These are phyloP conservation scores for Quercus berberidifolia DNA, from an alignment of 306 rosid species.

Conservation along the genomic window DNA sequence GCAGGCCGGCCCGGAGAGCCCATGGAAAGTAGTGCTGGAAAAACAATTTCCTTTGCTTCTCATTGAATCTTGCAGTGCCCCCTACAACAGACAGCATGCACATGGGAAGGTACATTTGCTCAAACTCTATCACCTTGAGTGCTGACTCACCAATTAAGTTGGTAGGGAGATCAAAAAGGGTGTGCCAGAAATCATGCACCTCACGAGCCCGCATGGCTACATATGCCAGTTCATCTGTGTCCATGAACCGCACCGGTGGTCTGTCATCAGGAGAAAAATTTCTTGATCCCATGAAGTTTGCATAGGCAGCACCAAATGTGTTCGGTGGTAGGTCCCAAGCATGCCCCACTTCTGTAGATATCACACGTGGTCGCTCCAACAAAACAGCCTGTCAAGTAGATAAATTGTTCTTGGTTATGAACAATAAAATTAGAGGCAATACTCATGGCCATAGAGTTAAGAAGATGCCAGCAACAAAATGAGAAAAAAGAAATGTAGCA, in stretches of 20 bases:
- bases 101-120: constrained; percentile 91
- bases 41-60: constrained; percentile 73
- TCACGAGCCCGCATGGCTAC: constrained; percentile 90
- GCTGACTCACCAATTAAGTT: constrained; percentile 92
- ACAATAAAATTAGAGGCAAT: not conserved
- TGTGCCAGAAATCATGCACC: constrained; percentile 96
- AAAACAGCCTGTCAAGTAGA: constrained; percentile 49
- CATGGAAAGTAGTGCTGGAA: constrained; percentile 84
- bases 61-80: constrained; percentile 69
- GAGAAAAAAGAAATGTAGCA: not conserved
- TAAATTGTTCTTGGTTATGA: not conserved
- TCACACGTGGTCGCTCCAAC: constrained; percentile 67
- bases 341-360: constrained; percentile 70
- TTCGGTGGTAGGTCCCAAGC: constrained; percentile 79
- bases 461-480: not conserved
- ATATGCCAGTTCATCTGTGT: constrained; percentile 73
- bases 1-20: constrained; percentile 80
- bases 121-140: constrained; percentile 80
- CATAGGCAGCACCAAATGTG: constrained; percentile 91
- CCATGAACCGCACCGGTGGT: constrained; percentile 92
- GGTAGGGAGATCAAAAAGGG: constrained; percentile 81
- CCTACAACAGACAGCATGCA: constrained; percentile 69
- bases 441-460: no score
- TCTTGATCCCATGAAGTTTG: constrained; percentile 93
- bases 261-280: constrained; percentile 94